These are phyloP conservation scores for Ophiostoma novo-ulmi DNA, from an alignment of 2,329 filamentous ascomycete genomes.

Conservation along the genomic window DNA sequence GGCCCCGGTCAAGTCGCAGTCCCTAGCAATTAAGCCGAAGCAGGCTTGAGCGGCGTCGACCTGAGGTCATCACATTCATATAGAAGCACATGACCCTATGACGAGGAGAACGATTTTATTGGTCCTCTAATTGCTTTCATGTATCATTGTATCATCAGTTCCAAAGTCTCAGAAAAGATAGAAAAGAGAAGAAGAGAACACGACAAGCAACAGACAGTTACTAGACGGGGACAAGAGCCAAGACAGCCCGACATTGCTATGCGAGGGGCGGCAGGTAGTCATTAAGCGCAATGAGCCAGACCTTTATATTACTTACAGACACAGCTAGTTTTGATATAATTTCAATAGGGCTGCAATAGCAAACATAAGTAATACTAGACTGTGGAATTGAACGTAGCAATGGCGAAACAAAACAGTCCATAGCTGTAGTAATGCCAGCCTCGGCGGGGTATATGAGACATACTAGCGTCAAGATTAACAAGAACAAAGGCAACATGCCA, in stretches of 20 bases:
- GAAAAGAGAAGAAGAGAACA: too few relatives aligned
- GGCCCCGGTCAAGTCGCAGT: not conserved
- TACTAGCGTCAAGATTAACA: not conserved
- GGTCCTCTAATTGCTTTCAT: too few relatives aligned
- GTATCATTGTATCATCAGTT: too few relatives aligned
- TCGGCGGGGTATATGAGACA: not conserved
- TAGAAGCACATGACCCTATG: not conserved
- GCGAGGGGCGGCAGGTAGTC: too few relatives aligned
- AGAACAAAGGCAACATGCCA: slow-evolving; percentile 13
- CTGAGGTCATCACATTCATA: not conserved
- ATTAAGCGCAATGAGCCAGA: too few relatives aligned
- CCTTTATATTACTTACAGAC: too few relatives aligned
- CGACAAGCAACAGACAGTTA: not conserved
- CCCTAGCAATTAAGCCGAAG: not conserved
- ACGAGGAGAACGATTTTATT: not conserved
- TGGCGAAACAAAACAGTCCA: not conserved
- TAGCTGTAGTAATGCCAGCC: not conserved
- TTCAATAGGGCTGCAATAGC: not conserved
- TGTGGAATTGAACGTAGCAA: too few relatives aligned
- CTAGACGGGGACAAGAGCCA: not conserved
- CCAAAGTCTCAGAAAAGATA: too few relatives aligned
- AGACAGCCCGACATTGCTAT: too few relatives aligned
- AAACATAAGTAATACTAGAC: not conserved
- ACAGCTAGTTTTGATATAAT: too few relatives aligned
- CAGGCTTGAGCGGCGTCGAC: not conserved